Percentiles rank a stretch among this genome's conserved stretches.
Evolutionary conservation across 2,329 filamentous ascomycete species (phyloP).

Genomic region (Exophiala lecanii-corni): DNA sequence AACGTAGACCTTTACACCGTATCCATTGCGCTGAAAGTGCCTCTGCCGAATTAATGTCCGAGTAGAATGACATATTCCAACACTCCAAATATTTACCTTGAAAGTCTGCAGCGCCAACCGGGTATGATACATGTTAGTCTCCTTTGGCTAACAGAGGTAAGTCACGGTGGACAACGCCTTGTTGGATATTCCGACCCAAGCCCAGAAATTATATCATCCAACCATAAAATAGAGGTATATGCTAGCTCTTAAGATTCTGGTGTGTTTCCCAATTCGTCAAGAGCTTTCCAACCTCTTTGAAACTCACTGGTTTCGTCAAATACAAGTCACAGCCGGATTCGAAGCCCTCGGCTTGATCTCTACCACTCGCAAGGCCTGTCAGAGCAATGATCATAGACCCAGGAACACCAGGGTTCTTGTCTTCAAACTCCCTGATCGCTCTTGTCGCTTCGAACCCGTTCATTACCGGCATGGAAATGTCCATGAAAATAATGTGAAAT

Average conservation of each 20-base stretch:
- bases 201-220: background rate
- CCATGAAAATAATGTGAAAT: conserved; percentile 44
- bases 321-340: conserved; percentile 33
- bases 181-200: too few species aligned
- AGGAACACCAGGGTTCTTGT: conserved; percentile 4
- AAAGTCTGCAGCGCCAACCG: too few species aligned
- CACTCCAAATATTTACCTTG: too few species aligned
- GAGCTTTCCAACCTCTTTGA: conserved; percentile 32
- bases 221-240: background rate
- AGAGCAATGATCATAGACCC: conserved; percentile 33
- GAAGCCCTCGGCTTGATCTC: conserved; percentile 32
- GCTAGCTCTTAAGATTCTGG: conserved; percentile 1
- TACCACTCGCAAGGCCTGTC: conserved; percentile 32
- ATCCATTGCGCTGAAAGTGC: too few species aligned
- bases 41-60: too few species aligned
- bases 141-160: too few species aligned
- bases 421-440: conserved; percentile 37
- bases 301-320: conserved; percentile 35
- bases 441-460: conserved; percentile 43
- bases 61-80: too few species aligned
- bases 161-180: too few species aligned
- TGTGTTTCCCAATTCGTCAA: conserved; percentile 31
- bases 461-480: conserved; percentile 46
- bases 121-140: too few species aligned
- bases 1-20: too few species aligned